Conservation (phyloP, 495 filamentous ascomycete species). For the Aspergillus campestris region DNA sequence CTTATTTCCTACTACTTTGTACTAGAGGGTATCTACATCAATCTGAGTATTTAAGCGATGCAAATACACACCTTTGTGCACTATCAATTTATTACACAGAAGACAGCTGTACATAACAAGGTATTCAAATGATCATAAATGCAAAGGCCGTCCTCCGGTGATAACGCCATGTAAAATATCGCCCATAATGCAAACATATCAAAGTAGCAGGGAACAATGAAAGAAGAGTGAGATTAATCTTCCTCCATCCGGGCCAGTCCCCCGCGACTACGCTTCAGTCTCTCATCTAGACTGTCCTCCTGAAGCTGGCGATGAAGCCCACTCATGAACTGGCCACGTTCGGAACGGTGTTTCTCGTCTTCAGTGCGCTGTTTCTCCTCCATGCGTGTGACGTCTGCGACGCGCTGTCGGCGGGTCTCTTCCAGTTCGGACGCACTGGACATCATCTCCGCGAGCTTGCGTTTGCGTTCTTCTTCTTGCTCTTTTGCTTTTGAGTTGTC, state of each 20-base stretch:
- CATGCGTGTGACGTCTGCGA: conserved; percentile 56
- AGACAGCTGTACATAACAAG: too few species aligned
- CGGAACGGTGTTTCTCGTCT: conserved; percentile 45
- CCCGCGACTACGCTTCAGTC: conserved; percentile 33
- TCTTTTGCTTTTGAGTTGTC: conserved; percentile 14
- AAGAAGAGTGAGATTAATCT: conserved; percentile 12
- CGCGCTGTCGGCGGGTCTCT: conserved; percentile 58
- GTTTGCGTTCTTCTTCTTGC: conserved; percentile 33
- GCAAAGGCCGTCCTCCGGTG: too few species aligned
- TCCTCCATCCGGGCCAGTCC: conserved; percentile 30
- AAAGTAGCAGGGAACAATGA: neutral
- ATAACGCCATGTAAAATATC: too few species aligned
- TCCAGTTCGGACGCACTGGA: conserved; percentile 74
- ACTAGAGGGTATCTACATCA: too few species aligned
- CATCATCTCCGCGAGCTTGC: conserved; percentile 82
- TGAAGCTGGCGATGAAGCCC: conserved; percentile 31
- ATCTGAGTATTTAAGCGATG: too few species aligned
- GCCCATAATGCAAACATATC: neutral
- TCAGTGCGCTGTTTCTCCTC: conserved; percentile 56
- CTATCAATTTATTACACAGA: too few species aligned
- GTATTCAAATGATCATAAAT: too few species aligned
- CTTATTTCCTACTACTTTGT: too few species aligned
- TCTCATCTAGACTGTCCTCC: conserved; percentile 36
- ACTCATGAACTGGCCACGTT: conserved; percentile 33
- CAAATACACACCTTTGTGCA: too few species aligned